Base-by-base conservation (phyloP, 352 stramenopile genomes). In the Elongisporangium senticosum region DNA sequence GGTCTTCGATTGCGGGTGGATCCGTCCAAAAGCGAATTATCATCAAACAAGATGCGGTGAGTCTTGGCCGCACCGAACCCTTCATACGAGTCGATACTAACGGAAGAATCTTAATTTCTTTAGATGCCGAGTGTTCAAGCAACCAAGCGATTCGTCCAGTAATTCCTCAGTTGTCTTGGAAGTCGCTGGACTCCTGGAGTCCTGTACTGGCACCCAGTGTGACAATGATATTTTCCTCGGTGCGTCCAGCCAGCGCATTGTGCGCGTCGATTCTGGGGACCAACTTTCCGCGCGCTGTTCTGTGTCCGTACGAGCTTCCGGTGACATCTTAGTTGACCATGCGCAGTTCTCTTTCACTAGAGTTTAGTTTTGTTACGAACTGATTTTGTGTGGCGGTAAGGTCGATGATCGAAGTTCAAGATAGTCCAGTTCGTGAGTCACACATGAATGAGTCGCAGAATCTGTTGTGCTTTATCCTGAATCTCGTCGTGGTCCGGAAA, bases 401-500 rank as follows among this genome's bases (percentile, higher is more conserved):
- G 7, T 33, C 48, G 22, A 51, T 69, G 33, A 69, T 26, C 28
- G 39, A 40, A 77, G 61, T 17, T 43, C 33, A 43, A 43, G 33
- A 17, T 14, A 43, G 33, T 17, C 33, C 33, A 43, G 33, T 43
- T 43, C 33, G 33, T 43, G 33, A 43, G 33, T 43, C 33, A 43
- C 8, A 43, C 33, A 10, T 43, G 33, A 43, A 43, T 15, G 11
- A 89, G 69, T 48, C 71, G 77, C 23, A 97, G 65, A 28, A 95
- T 80, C 24, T 86, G 58, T 24, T 63, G 61, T 17, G 83, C 86
- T 61, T 92, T 93, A 53, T 96, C 83, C 58, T 91, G 79, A 54
- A 98, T 91, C 0, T 70, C 75, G 17, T 68, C 47, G 51, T 96
- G 71, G 7, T 91, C 79, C 11, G 83, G 64, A 64, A 96, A 96